Base-by-base conservation (phyloP, 1,284 basidiomycete genomes). In the Melampsora larici-populina region DNA sequence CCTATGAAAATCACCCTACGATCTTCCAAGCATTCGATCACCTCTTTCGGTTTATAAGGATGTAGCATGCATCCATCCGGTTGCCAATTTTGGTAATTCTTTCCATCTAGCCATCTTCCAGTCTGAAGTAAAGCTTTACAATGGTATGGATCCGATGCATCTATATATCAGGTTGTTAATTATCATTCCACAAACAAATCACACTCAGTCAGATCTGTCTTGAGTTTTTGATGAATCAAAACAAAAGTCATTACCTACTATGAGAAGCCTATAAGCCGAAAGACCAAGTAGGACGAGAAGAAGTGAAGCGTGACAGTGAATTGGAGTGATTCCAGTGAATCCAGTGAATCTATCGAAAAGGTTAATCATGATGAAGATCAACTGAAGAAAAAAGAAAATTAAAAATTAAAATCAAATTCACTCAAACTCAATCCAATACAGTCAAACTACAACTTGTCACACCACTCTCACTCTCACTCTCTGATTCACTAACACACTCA, bases 1-100 rank as follows among this genome's bases (percentile, higher is more conserved):
- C 93, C 93, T 58, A 92, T 86, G 83, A 95, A 95, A 67, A 91
- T 85, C 33, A 92, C 86, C 13, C 81, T 82, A 17, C 84, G 82
- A 17, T 79, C 81, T 11, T 70, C 62, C 2, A 83, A 66, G 68
- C 83, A 83, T 58, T 70, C 68, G 40, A 49, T 43, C 7, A 71
- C 68, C 13, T 67, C 21, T 55, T 78, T 78, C 13, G 76, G 68
- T 63, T 71, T 70, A 51, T 78, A 78, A 64, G 76, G 6, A 24
- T 78, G 60, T 46, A 78, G 62, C 62, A 78, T 71, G 40, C 76
- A 78, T 15, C 76, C 76, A 40, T 62, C 62, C n/a, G 76, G 76
- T 36, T 71, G 76, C 76, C 76, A 78, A 71, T 70, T 65, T 21
- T 33, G 49, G 67, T 70, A 68, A 31, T 46, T 36, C 15, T 60